Evolutionary conservation across 1,284 basidiomycete genomes (phyloP).

Genomic region (Nidula niveotomentosa): DNA sequence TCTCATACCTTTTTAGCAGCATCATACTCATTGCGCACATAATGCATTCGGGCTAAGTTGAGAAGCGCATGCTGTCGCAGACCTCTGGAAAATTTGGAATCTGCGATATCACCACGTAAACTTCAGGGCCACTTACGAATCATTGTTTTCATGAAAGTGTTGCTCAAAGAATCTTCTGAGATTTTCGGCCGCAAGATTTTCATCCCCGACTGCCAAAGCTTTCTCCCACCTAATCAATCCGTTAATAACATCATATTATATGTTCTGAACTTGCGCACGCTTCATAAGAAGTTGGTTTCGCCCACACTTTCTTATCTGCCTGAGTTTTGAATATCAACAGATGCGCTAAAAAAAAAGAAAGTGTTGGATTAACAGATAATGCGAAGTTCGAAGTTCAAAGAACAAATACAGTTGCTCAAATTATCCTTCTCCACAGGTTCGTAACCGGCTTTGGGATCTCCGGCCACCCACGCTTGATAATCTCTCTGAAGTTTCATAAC

Average conservation of each 20-base stretch:
- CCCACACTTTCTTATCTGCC: constrained; percentile 64
- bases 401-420: constrained; percentile 46
- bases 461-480: constrained; percentile 62
- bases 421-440: constrained; percentile 53
- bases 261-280: constrained; percentile 38
- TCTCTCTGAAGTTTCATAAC: constrained; percentile 61
- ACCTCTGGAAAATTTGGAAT: constrained; percentile 44
- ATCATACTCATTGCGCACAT: constrained; percentile 60
- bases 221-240: constrained; percentile 59
- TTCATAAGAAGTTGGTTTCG: constrained; percentile 59
- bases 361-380: constrained; percentile 2
- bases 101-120: background rate
- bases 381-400: background rate
- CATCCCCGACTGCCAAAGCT: constrained; percentile 61
- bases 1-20: constrained; percentile 63
- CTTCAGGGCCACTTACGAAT: constrained; percentile 55
- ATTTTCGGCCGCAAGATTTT: constrained; percentile 64
- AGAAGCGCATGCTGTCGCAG: constrained; percentile 76
- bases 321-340: constrained; percentile 65
- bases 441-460: constrained; percentile 46
- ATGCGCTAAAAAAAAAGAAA: constrained; percentile 32
- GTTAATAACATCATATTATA: constrained; percentile 1
- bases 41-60: constrained; percentile 77
- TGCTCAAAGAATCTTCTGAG: constrained; percentile 80
- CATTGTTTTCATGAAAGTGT: constrained; percentile 72